These are phyloP conservation scores for Diutina neorugosa DNA, from an alignment of 1,139 yeast genomes.

Conservation along the genomic window DNA sequence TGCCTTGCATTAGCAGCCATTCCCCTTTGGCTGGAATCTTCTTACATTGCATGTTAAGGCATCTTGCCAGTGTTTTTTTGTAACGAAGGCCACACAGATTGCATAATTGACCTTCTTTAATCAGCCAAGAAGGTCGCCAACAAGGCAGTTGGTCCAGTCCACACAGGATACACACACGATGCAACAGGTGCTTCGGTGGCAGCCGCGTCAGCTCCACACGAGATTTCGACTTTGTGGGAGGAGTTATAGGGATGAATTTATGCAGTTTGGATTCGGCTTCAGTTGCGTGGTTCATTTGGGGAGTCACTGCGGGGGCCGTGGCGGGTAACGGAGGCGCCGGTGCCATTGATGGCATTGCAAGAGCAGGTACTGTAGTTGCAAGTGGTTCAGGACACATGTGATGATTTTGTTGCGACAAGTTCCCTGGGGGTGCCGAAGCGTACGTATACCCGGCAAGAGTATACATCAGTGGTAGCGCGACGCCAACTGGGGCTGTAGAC, in stretches of 20 bases:
- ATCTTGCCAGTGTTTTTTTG: slow-evolving; percentile 87
- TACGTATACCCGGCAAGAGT: not conserved
- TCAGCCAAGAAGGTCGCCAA: slow-evolving; percentile 97
- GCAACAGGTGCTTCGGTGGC: slow-evolving; percentile 24
- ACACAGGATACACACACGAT: slow-evolving; percentile 75
- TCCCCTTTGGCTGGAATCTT: slow-evolving; percentile 95
- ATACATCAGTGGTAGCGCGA: not conserved
- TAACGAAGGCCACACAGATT: slow-evolving; percentile 92
- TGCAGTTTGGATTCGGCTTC: not conserved
- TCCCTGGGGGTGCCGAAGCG: not conserved
- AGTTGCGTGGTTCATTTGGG: not conserved
- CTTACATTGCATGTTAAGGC: slow-evolving; percentile 62
- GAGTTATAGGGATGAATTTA: slow-evolving; percentile 29
- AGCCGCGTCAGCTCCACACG: slow-evolving; percentile 21
- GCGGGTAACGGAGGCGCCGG: not conserved
- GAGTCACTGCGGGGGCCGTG: not conserved
- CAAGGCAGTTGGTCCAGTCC: slow-evolving; percentile 90
- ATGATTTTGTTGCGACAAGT: not conserved
- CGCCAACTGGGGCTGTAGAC: not conserved
- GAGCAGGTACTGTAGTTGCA: not conserved
- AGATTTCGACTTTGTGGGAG: slow-evolving; percentile 25
- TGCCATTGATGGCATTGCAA: not conserved
- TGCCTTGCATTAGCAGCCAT: slow-evolving; percentile 77
- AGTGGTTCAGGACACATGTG: not conserved
- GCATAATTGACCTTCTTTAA: slow-evolving; percentile 82